Base-by-base conservation (phyloP, 139 green algal genomes). In the Chlamydomonas sp. region DNA sequence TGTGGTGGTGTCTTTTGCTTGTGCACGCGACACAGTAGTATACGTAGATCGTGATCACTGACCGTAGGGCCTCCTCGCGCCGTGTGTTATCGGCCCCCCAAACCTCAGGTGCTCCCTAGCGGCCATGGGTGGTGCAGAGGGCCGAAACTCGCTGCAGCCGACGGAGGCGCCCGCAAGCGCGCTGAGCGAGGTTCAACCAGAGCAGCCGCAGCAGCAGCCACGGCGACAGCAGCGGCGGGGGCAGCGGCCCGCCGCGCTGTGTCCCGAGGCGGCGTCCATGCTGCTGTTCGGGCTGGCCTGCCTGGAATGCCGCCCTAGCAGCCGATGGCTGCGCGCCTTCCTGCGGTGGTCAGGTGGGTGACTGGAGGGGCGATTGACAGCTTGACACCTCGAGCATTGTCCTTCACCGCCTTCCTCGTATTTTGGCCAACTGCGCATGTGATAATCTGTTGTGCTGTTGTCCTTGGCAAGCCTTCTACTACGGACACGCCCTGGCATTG, bases 261-360 rank as follows among this genome's bases (percentile, higher is more conserved):
- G 81, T 10, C 81, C 81, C 0, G 81, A 1, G 1, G 81, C 78
- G 7, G 69, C 17, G 3, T 59, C 81, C 14, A 0, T 31, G 59
- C 8, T 71, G 69, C 69, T 79, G 71, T 69, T 69, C 14, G 81
- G 81, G 12, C 61, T 86, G 58, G 69, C 17, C 59, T 59, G 69
- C 7, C 61, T 86, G 69, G 81, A 86, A 69, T 69, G 69, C 60
- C 58, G 69, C 58, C 81, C 81, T 17, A 60, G 59, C 7, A 12
- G 69, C 57, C 0, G 9, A 2, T 86, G 81, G 81, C 63, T 86
- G 68, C 68, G 64, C 58, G n/a, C 10, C 57, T n/a, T 86, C 49
- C 49, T 58, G 18, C 49, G 81, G 20, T 86, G 81, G 81, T 71
- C 68, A 58, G 81, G 81, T 86, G 58, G 31, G 81, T 49, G 60